Conservation (phyloP, 1,284 basidiomycete genomes). For the Ceratobasidium sp. region DNA sequence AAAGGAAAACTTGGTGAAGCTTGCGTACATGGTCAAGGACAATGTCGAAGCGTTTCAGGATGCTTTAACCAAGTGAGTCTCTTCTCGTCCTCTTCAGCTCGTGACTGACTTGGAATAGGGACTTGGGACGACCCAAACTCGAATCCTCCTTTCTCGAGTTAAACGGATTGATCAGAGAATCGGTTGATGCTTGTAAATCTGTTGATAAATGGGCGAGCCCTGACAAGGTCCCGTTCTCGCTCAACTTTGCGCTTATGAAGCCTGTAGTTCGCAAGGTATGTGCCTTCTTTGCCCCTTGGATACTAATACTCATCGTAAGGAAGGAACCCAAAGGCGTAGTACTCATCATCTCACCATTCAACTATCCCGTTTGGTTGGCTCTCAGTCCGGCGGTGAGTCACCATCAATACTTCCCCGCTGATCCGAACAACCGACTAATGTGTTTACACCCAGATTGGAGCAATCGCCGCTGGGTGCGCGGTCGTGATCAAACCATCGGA, state of each 20-base stretch:
- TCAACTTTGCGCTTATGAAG: slow-evolving; percentile 62
- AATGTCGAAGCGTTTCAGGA: slow-evolving; percentile 53
- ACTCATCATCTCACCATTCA: slow-evolving; percentile 67
- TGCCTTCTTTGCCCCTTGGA: neutral
- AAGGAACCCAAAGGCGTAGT: slow-evolving; percentile 74
- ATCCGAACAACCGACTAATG: too few species aligned
- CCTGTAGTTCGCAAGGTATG: slow-evolving; percentile 64
- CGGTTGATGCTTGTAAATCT: slow-evolving; percentile 66
- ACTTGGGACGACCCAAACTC: slow-evolving; percentile 53
- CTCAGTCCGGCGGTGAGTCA: slow-evolving; percentile 61
- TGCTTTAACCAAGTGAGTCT: slow-evolving; percentile 47
- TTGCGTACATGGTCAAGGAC: slow-evolving; percentile 57
- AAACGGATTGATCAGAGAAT: slow-evolving; percentile 61
- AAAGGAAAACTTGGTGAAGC: slow-evolving; percentile 58
- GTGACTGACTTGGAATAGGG: slow-evolving; percentile 45
- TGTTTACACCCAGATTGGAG: slow-evolving; percentile 60
- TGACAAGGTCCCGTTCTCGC: slow-evolving; percentile 62
- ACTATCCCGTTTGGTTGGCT: slow-evolving; percentile 60
- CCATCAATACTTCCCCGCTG: too few species aligned
- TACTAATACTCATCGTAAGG: neutral
- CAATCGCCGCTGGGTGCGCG: slow-evolving; percentile 80
- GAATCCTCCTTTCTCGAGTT: slow-evolving; percentile 47
- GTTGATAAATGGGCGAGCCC: slow-evolving; percentile 78
- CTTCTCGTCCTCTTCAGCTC: neutral
- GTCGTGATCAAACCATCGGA: slow-evolving; percentile 83